Percentiles rank a stretch among this genome's conserved stretches.
Evolutionary conservation across 371 early-diverging fungal species (phyloP).

Genomic region (Mucor racemosus): DNA sequence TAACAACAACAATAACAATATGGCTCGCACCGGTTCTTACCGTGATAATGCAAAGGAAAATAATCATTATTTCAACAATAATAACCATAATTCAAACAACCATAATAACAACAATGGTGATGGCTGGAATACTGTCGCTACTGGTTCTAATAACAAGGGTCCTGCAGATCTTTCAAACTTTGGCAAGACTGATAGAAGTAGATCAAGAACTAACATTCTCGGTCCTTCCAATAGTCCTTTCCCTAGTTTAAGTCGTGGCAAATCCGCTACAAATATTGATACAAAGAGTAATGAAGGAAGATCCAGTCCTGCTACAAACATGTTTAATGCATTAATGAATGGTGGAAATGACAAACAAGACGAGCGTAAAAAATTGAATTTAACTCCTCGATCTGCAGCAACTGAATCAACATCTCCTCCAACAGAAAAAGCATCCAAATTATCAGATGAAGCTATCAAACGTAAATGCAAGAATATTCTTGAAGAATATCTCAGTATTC

Average conservation of each 20-base stretch:
- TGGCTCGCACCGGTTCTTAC: slow-evolving; percentile 69
- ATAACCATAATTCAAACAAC: slow-evolving; percentile 2
- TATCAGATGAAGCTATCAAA: slow-evolving; percentile 56
- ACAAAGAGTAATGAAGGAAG: slow-evolving; percentile 35
- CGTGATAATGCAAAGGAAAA: slow-evolving; percentile 47
- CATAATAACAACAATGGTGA: slow-evolving; percentile 35
- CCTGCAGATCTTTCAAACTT: slow-evolving; percentile 78
- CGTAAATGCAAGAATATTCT: slow-evolving; percentile 72
- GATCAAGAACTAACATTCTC: slow-evolving; percentile 56
- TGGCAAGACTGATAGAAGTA: slow-evolving; percentile 77
- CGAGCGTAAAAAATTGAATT: slow-evolving; percentile 43
- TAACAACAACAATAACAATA: slow-evolving; percentile 25
- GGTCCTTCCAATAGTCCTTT: slow-evolving; percentile 70
- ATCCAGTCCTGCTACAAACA: slow-evolving; percentile 55
- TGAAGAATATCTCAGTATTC: slow-evolving; percentile 69
- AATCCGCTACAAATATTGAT: slow-evolving; percentile 35
- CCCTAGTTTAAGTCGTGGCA: slow-evolving; percentile 43
- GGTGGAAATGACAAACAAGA: slow-evolving; percentile 33
- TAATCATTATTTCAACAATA: slow-evolving; percentile 13
- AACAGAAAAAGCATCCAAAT: slow-evolving; percentile 33
- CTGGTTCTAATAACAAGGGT: slow-evolving; percentile 46
- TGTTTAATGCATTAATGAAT: slow-evolving; percentile 57
- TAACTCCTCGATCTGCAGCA: slow-evolving; percentile 31
- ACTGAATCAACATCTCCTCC: not conserved
- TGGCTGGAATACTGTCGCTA: slow-evolving; percentile 77